phyloP scores from a whole-genome alignment of 148 eudicot genomes.

The Dianthus caryophyllus region DNA sequence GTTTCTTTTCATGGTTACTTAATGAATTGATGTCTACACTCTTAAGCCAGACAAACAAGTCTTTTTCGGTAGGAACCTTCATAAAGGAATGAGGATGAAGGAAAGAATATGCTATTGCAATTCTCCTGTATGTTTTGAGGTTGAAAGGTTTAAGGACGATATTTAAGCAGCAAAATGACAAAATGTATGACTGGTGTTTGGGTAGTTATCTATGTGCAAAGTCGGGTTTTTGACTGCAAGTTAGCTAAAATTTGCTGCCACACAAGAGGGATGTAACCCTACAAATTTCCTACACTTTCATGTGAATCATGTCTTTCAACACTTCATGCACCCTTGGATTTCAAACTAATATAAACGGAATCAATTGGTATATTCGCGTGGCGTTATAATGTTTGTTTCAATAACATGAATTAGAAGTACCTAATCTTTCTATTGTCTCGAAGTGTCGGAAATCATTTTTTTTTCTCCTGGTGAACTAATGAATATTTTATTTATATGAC shows the following conservation, averaged over 20 bases:
- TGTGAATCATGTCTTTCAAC: too few species aligned
- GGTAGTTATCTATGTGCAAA: neutral
- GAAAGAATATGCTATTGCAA: neutral
- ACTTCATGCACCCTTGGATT: too few species aligned
- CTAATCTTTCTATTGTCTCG: too few species aligned
- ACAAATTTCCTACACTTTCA: too few species aligned
- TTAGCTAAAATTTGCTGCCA: neutral
- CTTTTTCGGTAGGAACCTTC: constrained; percentile 7
- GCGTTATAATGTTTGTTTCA: too few species aligned
- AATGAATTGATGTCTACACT: neutral
- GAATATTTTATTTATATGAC: too few species aligned
- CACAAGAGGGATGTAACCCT: neutral
- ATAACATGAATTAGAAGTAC: too few species aligned
- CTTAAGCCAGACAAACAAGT: neutral
- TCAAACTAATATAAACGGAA: neutral
- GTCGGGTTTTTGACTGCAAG: neutral
- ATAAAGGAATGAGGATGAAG: neutral
- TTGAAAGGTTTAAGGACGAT: neutral
- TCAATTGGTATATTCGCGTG: neutral
- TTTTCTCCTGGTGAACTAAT: too few species aligned
- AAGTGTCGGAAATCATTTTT: too few species aligned
- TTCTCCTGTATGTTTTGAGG: neutral
- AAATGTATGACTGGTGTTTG: neutral
- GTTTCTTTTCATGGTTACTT: neutral
- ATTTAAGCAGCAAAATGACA: neutral